Conservation (phyloP, 2,329 filamentous ascomycete species). For the Cercospora nicotianae region DNA sequence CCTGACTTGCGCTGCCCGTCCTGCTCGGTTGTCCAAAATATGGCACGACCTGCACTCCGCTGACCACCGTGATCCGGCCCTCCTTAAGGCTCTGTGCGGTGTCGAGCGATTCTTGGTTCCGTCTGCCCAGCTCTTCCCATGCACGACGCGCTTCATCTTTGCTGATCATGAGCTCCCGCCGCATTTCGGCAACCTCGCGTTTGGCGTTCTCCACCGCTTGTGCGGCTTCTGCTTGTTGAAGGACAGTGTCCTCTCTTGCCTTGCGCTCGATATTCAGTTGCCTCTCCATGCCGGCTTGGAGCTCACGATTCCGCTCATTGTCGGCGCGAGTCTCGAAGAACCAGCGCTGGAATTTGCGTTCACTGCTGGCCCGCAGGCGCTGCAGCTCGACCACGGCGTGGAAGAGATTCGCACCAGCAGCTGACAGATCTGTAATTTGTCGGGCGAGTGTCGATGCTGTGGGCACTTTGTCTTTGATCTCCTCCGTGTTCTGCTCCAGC, state of each 20-base stretch:
- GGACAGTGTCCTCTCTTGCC: constrained; percentile 65
- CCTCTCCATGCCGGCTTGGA: constrained; percentile 75
- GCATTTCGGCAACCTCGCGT: constrained; percentile 72
- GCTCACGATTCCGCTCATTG: constrained; percentile 79
- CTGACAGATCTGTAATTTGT: constrained; percentile 95
- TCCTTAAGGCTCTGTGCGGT: constrained; percentile 80
- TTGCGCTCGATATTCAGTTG: constrained; percentile 73
- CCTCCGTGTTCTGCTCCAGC: constrained; percentile 84
- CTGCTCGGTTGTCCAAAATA: constrained; percentile 35
- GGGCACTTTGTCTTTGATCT: constrained; percentile 72
- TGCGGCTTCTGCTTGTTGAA: constrained; percentile 33
- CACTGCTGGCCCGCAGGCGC: constrained; percentile 86
- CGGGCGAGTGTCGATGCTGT: constrained; percentile 84
- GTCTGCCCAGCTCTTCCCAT: constrained; percentile 93
- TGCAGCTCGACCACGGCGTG: constrained; percentile 97
- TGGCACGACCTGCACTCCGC: constrained; percentile 91
- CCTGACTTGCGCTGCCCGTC: constrained; percentile 46
- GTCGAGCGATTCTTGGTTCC: constrained; percentile 91
- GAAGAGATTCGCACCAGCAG: constrained; percentile 93
- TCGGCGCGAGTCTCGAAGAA: constrained; percentile 93
- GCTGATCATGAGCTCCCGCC: constrained; percentile 87
- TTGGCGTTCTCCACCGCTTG: constrained; percentile 33
- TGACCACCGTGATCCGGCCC: constrained; percentile 83
- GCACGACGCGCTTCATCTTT: constrained; percentile 93
- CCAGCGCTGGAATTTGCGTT: constrained; percentile 97